These are phyloP conservation scores for Fusarium hainanense DNA, from an alignment of 2,329 filamentous ascomycete genomes.

Conservation along the genomic window DNA sequence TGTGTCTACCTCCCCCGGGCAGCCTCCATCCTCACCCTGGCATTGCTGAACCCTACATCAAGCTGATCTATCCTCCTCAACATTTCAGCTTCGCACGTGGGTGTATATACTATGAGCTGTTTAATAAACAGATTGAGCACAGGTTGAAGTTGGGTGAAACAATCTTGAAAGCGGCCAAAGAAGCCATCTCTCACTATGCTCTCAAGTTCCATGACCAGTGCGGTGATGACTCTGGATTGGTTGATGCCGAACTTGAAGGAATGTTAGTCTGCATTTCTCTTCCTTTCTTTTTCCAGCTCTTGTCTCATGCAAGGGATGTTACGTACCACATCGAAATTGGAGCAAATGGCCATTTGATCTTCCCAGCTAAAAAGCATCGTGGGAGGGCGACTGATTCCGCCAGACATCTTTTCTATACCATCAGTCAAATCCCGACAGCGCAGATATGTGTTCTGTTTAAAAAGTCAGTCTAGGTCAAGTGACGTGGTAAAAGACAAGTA, in stretches of 20 bases:
- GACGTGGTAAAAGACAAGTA: neutral
- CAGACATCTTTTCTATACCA: slow-evolving; percentile 1
- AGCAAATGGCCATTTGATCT: slow-evolving; percentile 21
- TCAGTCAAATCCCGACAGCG: slow-evolving; percentile 24
- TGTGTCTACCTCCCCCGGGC: slow-evolving; percentile 4
- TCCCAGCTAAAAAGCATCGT: slow-evolving; percentile 7
- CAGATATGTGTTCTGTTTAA: slow-evolving; percentile 21
- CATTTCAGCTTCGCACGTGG: slow-evolving; percentile 14
- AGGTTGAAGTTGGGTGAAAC: slow-evolving; percentile 12
- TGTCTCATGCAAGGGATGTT: neutral
- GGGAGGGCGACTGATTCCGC: neutral
- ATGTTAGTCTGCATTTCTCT: slow-evolving; percentile 1
- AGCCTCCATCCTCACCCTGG: slow-evolving; percentile 1
- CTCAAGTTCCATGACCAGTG: neutral
- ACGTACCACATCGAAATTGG: slow-evolving; percentile 15
- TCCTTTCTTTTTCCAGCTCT: neutral
- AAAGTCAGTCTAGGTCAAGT: neutral
- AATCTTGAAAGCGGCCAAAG: slow-evolving; percentile 24
- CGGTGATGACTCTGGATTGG: slow-evolving; percentile 20
- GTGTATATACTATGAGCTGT: slow-evolving; percentile 9
- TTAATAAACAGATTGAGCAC: slow-evolving; percentile 7
- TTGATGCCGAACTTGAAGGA: slow-evolving; percentile 11
- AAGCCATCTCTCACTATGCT: slow-evolving; percentile 17
- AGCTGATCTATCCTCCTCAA: slow-evolving; percentile 20
- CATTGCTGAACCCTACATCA: slow-evolving; percentile 7